Percentiles rank a stretch among this genome's conserved stretches.
Conservation (phyloP, 352 stramenopile genomes). For the Phytophthora pinifolia region DNA sequence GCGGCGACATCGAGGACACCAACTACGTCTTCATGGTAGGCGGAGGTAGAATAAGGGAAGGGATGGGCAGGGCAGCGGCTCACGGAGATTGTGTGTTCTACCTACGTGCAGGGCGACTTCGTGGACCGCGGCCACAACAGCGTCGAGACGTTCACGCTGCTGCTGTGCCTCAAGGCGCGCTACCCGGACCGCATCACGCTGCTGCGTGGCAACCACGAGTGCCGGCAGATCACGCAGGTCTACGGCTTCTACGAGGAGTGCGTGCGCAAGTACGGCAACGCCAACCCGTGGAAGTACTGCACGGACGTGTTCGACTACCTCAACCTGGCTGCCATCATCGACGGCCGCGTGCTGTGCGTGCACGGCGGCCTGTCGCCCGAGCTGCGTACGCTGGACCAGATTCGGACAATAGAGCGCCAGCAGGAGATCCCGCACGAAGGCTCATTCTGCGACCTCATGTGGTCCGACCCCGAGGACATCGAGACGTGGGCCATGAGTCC, state of each 20-base stretch:
- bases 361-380: slow-evolving; percentile 96
- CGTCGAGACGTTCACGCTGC: slow-evolving; percentile 89
- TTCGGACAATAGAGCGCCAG: slow-evolving; percentile 96
- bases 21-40: slow-evolving; percentile 92
- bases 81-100: slow-evolving; percentile 9
- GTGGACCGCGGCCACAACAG: slow-evolving; percentile 91
- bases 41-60: neutral
- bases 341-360: slow-evolving; percentile 90
- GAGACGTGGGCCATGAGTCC: slow-evolving; percentile 90
- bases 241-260: slow-evolving; percentile 99
- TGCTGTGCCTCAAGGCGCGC: slow-evolving; percentile 84
- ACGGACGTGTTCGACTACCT: slow-evolving; percentile 97
- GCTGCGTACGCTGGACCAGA: slow-evolving; percentile 94
- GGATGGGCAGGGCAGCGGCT: neutral
- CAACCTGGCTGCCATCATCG: slow-evolving; percentile 93
- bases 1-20: slow-evolving; percentile 80
- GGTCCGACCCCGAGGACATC: slow-evolving; percentile 97
- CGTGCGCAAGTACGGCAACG: slow-evolving; percentile 96
- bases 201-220: slow-evolving; percentile 90
- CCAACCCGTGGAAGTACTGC: slow-evolving; percentile 96
- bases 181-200: slow-evolving; percentile 90
- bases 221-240: slow-evolving; percentile 96
- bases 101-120: slow-evolving; percentile 72
- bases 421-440: slow-evolving; percentile 96
- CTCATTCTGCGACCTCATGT: slow-evolving; percentile 98